Conservation (phyloP, 768 basidiomycete species). For the Sutorius australiensis region DNA sequence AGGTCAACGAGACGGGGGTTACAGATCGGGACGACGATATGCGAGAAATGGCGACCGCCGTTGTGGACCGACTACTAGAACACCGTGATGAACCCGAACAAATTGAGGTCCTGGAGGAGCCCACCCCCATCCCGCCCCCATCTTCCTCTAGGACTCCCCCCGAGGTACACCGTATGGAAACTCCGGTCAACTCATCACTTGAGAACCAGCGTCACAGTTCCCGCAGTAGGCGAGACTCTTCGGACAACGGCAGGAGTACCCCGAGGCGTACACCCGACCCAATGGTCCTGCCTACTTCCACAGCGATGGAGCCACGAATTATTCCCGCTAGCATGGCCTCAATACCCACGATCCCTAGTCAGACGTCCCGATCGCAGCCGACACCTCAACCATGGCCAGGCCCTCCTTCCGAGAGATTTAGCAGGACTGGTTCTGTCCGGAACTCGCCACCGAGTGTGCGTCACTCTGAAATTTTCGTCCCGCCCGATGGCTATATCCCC, state of each 20-base stretch:
- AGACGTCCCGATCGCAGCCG: constrained; percentile 14
- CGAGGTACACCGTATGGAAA: constrained; percentile 25
- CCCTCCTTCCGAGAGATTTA: constrained; percentile 9
- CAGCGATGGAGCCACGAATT: constrained; percentile 14
- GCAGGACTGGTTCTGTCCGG: constrained; percentile 19
- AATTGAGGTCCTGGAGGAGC: constrained; percentile 14
- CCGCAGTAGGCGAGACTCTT: constrained; percentile 19
- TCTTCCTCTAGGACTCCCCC: constrained; percentile 17
- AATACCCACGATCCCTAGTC: constrained; percentile 12
- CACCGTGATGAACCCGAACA: constrained; percentile 20
- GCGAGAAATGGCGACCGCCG: constrained; percentile 14
- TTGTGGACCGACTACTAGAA: constrained; percentile 27
- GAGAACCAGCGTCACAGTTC: constrained; percentile 16
- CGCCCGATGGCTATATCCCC: constrained; percentile 51
- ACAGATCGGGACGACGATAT: constrained; percentile 16
- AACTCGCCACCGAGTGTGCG: constrained; percentile 15
- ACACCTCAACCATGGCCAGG: constrained; percentile 18
- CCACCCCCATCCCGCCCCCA: constrained; percentile 17
- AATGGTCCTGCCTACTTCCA: constrained; percentile 4
- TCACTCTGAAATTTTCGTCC: constrained; percentile 29
- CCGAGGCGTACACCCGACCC: constrained; percentile 13
- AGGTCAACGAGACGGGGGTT: constrained; percentile 17
- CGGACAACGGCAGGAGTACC: constrained; percentile 13
- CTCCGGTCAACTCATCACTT: constrained; percentile 15
- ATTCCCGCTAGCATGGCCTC: constrained; percentile 7